phyloP scores from a whole-genome alignment of 2,329 filamentous ascomycete species.

The Calonectria leucothoes region DNA sequence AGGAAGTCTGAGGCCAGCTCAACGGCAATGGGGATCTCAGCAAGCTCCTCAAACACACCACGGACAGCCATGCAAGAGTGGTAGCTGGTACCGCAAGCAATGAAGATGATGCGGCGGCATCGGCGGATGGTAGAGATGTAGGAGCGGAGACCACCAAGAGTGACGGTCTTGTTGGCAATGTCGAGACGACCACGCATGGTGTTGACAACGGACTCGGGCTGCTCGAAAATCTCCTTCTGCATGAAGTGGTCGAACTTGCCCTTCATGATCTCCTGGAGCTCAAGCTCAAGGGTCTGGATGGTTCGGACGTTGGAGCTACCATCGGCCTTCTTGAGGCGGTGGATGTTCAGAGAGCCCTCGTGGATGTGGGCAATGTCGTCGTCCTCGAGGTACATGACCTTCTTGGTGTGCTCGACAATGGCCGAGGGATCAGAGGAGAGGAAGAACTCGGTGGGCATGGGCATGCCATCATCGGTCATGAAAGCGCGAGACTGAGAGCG shows the following conservation, averaged over 20 bases:
- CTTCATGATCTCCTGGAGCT: conserved; percentile 99
- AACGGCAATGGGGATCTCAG: conserved; percentile 96
- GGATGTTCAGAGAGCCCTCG: conserved; percentile 98
- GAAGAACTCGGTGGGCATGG: conserved; percentile 99
- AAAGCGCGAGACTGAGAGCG: conserved; percentile 98
- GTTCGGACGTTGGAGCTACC: conserved; percentile 96
- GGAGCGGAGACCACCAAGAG: conserved; percentile 92
- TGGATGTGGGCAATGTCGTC: conserved; percentile 99
- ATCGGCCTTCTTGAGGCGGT: conserved; percentile 96
- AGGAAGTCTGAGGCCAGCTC: conserved; percentile 98
- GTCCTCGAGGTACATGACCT: conserved; percentile 99
- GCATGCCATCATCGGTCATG: conserved; percentile 97
- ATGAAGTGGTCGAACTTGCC: conserved; percentile 99
- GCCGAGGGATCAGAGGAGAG: conserved; percentile 98
- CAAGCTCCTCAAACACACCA: conserved; percentile 96
- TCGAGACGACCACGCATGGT: conserved; percentile 99
- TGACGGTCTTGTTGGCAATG: conserved; percentile 92
- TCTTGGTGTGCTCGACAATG: conserved; percentile 99
- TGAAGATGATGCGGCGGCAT: conserved; percentile 98
- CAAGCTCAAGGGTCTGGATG: conserved; percentile 98
- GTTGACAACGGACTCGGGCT: conserved; percentile 99
- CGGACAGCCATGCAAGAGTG: conserved; percentile 99
- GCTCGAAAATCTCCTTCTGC: conserved; percentile 99
- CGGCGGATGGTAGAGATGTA: conserved; percentile 97
- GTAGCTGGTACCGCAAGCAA: conserved; percentile 97